A percentile compares a stretch with the other conserved stretches of the same genome.
Evolutionary conservation across 2,329 filamentous ascomycete species (phyloP).

Genomic region (Penicillium griseofulvum): DNA sequence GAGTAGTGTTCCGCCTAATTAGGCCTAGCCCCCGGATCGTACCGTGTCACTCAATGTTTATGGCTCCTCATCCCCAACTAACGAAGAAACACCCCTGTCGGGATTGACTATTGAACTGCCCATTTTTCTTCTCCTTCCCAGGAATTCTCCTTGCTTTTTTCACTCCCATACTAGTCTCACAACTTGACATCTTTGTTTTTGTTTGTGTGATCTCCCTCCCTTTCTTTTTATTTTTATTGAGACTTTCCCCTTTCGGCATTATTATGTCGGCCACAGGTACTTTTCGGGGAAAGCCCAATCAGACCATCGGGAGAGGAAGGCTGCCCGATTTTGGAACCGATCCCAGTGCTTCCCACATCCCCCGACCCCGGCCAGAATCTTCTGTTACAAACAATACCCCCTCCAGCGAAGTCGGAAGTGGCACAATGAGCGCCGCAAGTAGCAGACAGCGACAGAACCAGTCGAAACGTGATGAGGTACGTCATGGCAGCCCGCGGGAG

Average conservation of each 20-base stretch:
- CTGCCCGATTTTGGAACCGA: constrained; percentile 53
- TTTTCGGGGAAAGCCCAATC: constrained; percentile 56
- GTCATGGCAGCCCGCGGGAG: constrained; percentile 26
- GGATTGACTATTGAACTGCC: constrained; percentile 25
- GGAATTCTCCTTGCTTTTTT: constrained; percentile 9
- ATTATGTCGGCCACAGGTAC: constrained; percentile 61
- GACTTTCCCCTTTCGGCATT: constrained; percentile 21
- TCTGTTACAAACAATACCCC: constrained; percentile 33
- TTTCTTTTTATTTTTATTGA: constrained; percentile 13
- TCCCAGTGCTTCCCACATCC: constrained; percentile 56
- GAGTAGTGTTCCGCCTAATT: constrained; percentile 5
- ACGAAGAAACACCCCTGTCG: constrained; percentile 24
- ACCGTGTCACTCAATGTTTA: constrained; percentile 24
- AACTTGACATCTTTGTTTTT: constrained; percentile 13
- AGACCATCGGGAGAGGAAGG: constrained; percentile 54
- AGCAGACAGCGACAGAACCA: constrained; percentile 94
- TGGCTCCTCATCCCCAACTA: constrained; percentile 7
- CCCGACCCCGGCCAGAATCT: constrained; percentile 58
- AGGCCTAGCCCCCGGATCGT: constrained; percentile 21
- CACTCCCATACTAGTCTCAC: constrained; percentile 14
- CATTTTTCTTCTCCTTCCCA: constrained; percentile 23
- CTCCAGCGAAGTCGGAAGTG: constrained; percentile 55
- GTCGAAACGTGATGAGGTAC: constrained; percentile 96
- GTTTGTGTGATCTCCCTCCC: constrained; percentile 15
- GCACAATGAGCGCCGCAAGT: constrained; percentile 79